These are phyloP conservation scores for Leptomonas seymouri DNA, from an alignment of 208 protist species.

Conservation along the genomic window DNA sequence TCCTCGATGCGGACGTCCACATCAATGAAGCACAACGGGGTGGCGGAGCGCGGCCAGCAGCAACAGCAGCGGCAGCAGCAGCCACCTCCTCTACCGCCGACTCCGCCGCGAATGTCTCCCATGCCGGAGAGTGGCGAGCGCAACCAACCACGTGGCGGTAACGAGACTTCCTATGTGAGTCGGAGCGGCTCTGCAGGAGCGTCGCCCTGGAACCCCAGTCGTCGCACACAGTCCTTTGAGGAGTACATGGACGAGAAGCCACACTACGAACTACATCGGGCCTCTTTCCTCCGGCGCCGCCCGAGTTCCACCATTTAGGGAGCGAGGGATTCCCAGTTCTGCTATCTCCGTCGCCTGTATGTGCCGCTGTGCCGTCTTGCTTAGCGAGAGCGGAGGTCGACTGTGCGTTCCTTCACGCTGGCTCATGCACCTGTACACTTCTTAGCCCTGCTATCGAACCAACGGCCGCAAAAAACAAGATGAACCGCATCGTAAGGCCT, in stretches of 20 bases:
- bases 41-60: background rate
- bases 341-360: too few species aligned
- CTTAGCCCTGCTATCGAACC: background rate
- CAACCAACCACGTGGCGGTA: background rate
- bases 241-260: conserved; percentile 79
- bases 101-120: background rate
- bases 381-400: background rate
- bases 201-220: background rate
- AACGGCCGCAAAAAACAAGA: too few species aligned
- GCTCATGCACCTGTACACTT: conserved; percentile 12
- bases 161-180: background rate
- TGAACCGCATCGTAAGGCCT: too few species aligned
- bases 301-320: background rate
- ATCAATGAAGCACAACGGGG: too few species aligned
- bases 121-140: background rate
- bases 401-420: background rate
- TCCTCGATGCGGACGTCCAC: conserved; percentile 1
- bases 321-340: too few species aligned
- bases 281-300: conserved; percentile 17
- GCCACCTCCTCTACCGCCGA: background rate
- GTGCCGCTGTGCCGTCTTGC: too few species aligned
- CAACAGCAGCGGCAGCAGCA: background rate
- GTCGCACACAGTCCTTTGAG: conserved; percentile 50
- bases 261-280: conserved; percentile 50
- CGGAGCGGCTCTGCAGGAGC: background rate